Percentiles rank a stretch among this genome's conserved stretches.
Conservation (phyloP, 1,139 yeast species). For the Hansenula sp. region DNA sequence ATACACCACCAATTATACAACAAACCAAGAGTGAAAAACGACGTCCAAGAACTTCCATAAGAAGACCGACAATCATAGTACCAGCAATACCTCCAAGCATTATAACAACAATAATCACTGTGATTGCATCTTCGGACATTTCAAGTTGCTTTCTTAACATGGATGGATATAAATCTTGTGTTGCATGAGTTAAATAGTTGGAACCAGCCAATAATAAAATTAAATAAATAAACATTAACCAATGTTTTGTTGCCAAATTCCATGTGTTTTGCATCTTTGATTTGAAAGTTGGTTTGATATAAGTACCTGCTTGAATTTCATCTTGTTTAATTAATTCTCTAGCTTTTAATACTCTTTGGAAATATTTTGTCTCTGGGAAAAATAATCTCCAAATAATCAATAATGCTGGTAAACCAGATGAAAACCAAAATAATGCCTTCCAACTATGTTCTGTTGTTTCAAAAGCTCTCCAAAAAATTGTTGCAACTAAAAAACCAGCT, state of each 20-base stretch:
- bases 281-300: constrained; percentile 15
- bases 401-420: constrained; percentile 42
- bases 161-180: constrained; percentile 52
- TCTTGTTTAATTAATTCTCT: constrained; percentile 27
- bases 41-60: constrained; percentile 42
- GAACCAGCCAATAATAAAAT: constrained; percentile 44
- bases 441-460: constrained; percentile 31
- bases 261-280: constrained; percentile 16
- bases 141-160: constrained; percentile 38
- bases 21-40: constrained; percentile 39
- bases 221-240: constrained; percentile 41
- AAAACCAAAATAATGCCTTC: constrained; percentile 54
- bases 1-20: constrained; percentile 43
- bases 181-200: constrained; percentile 51
- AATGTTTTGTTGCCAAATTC: constrained; percentile 31
- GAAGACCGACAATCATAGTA: constrained; percentile 40
- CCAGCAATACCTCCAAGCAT: constrained; percentile 47
- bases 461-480: constrained; percentile 40
- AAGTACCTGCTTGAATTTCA: constrained; percentile 31
- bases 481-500: constrained; percentile 40
- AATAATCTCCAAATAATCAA: constrained; percentile 38
- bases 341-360: constrained; percentile 23
- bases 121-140: constrained; percentile 33
- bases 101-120: constrained; percentile 41
- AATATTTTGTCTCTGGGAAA: constrained; percentile 35